Base-by-base conservation (phyloP, 768 basidiomycete genomes). In the Tylopilus sp. region DNA sequence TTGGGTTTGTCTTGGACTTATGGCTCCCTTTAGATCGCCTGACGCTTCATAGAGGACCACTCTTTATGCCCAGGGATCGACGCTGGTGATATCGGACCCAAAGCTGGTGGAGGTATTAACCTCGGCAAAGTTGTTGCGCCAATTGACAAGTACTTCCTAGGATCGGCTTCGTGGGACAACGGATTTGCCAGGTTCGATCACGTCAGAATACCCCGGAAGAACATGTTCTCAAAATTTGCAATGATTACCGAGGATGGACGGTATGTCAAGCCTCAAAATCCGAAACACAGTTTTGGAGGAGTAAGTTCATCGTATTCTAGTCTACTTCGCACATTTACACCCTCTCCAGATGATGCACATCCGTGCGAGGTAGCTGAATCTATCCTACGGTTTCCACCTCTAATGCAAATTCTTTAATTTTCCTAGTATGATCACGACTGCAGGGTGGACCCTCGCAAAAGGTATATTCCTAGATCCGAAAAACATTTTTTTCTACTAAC, bases 161-260 rank as follows among this genome's bases (percentile, higher is more conserved):
- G 87, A 11, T 80, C 61, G 48, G 67, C 75, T 10, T 61, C 82
- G 0, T 72, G 75, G 0, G 88, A 90, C 58, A 83, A 89, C 52
- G 88, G 88, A 3, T 90, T 80, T 55, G 85, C 82, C 8, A 75
- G 78, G 17, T 88, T 89, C 54, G 65, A 83, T 55, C 84, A 76
- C 56, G 78, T 87, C 42, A 78, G 83, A 10, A 83, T 89, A 46
- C 85, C 87, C 2, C 78, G 82, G 45, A 79, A 78, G 53, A 73
- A 86, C 40, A 89, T 92, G 87, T 78, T 91, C 6, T 85, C 83
- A 38, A 83, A 81, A 48, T 90, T 89, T 56, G 84, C 88, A 1
- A 76, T 76, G 43, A 84, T 91, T 37, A 85, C 85, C 0, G 72
- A 81, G 28, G 82, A 81, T 0, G 86, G 86, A 3, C 66, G 70